Evolutionary conservation across 495 filamentous ascomycete species (phyloP), one percentile per base, ranked within the genome.

Genomic region (Penicillium pulvis): DNA sequence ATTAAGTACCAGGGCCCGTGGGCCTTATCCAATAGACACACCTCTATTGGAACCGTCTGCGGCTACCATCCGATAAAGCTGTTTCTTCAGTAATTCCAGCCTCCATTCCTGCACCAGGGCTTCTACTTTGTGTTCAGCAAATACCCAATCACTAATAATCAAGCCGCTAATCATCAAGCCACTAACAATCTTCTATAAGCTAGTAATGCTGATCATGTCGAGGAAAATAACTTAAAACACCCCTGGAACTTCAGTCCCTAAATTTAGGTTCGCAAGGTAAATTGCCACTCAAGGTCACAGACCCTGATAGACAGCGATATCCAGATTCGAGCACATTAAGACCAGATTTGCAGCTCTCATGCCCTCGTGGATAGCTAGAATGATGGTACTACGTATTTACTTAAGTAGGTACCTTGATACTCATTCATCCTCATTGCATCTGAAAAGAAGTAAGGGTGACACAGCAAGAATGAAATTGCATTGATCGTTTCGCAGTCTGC

Each of bases 1-100:
- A 56, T 56, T 35, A 14, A 36, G 16, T 41, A 41, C 39, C 39
- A 41, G 39, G 39, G 6, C 39, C 39, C 39, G 39, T 41, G 39
- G 33, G 7, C 14, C 4, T 4, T 2, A 14, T 17, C 5, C 14
- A 41, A 41, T 17, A 41, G 39, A 41, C 14, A 6, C 16, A 9
- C 10, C 4, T 12, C 33, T 41, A 17, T 41, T 41, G 39, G 6
- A n/a, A 41, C 39, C 0, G 14, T 41, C 7, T 6, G 14, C 39
- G 39, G 3, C 17, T 46, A 46, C 43, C 43, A 46, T 11, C 43
- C 12, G 23, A 46, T 46, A 24, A 46, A 23, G 19, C 43, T 14
- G 19, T 46, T 46, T 36, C 12, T 41, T 41, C 39, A 41, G 14
- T 41, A 41, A 41, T 17, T 14, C 28, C 39, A 16, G 39, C 39